Conservation (phyloP, 768 basidiomycete species). For the Panaeolus papilionaceus region DNA sequence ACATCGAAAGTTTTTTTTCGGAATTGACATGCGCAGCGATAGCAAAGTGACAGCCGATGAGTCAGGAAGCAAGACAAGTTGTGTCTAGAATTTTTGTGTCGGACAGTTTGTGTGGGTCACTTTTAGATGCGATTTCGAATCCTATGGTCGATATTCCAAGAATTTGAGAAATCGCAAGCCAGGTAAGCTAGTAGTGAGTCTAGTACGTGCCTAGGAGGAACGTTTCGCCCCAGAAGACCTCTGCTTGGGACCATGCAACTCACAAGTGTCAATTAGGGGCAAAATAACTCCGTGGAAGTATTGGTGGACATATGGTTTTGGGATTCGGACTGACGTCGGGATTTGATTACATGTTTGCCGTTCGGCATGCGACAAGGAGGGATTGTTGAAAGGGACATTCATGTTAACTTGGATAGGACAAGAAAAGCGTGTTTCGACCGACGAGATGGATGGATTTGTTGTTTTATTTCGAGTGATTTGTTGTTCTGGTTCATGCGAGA, state of each 20-base stretch:
- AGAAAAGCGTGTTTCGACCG: background rate
- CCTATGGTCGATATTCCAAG: background rate
- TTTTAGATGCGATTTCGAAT: background rate
- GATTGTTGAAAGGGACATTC: background rate
- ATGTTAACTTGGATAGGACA: background rate
- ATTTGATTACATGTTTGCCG: slow-evolving; percentile 8
- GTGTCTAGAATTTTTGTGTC: background rate
- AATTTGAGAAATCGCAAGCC: background rate
- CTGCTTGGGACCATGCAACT: background rate
- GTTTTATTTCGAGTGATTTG: background rate
- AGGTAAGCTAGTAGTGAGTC: background rate
- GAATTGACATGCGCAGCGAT: background rate
- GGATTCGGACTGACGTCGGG: slow-evolving; percentile 13
- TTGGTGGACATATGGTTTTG: background rate
- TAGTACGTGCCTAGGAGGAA: background rate
- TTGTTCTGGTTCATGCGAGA: slow-evolving; percentile 1
- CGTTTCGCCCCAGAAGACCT: background rate
- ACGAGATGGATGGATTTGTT: background rate
- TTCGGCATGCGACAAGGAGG: slow-evolving; percentile 7
- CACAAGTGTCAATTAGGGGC: background rate
- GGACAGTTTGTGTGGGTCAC: slow-evolving; percentile 2
- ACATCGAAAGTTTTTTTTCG: background rate
- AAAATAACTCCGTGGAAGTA: background rate
- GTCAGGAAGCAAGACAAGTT: slow-evolving; percentile 1
- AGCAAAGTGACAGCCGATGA: slow-evolving; percentile 8